Conservation (phyloP, 2,329 filamentous ascomycete species). For the Fusarium sulawesiense region DNA sequence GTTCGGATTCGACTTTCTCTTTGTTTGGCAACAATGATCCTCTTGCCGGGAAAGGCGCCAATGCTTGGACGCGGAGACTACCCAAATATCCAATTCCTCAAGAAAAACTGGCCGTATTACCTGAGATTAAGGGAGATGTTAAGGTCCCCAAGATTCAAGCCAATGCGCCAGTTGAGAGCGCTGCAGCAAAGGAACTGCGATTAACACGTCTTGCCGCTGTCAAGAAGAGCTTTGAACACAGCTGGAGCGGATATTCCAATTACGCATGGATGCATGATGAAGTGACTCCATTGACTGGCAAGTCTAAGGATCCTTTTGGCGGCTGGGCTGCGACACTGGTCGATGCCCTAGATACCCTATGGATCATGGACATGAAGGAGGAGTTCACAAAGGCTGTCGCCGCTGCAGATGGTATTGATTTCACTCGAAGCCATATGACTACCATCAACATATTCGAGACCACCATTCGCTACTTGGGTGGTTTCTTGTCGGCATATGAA, state of each 20-base stretch:
- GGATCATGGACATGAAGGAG: constrained; percentile 73
- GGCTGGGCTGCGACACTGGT: constrained; percentile 75
- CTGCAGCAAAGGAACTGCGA: constrained; percentile 47
- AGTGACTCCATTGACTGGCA: constrained; percentile 65
- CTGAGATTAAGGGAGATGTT: constrained; percentile 45
- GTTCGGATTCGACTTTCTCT: constrained; percentile 26
- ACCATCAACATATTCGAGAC: constrained; percentile 75
- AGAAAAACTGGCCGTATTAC: constrained; percentile 48
- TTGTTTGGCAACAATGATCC: constrained; percentile 38
- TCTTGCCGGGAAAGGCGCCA: constrained; percentile 39
- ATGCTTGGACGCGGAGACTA: constrained; percentile 39
- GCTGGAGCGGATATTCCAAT: constrained; percentile 70
- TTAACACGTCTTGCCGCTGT: constrained; percentile 57
- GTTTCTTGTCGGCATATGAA: constrained; percentile 74
- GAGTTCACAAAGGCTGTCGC: constrained; percentile 72
- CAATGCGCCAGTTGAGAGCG: constrained; percentile 50
- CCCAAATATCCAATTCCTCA: constrained; percentile 42
- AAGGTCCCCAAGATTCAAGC: constrained; percentile 46
- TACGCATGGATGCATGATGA: constrained; percentile 73
- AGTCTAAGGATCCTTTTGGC: constrained; percentile 66
- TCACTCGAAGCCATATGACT: constrained; percentile 58
- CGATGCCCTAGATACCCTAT: constrained; percentile 73
- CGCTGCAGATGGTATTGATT: constrained; percentile 68
- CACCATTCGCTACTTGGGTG: constrained; percentile 75
- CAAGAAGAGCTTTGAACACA: constrained; percentile 63